These are phyloP conservation scores for Sarocladiaceae sp. DNA, from an alignment of 2,329 filamentous ascomycete genomes.

Conservation along the genomic window DNA sequence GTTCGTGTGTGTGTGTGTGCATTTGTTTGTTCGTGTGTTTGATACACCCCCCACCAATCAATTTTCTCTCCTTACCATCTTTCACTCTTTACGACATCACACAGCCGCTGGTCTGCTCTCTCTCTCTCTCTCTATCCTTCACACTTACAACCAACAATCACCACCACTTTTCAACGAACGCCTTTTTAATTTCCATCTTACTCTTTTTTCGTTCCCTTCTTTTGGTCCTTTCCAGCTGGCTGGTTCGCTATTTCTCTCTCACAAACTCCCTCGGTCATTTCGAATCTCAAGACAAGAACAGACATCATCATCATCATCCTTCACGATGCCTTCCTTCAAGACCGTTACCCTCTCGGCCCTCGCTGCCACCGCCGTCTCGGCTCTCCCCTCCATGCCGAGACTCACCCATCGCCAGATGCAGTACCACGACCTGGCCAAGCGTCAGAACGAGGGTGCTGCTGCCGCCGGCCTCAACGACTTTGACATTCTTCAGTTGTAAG, in stretches of 20 bases:
- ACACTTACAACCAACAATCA: not conserved
- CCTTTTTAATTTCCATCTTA: slow-evolving; percentile 9
- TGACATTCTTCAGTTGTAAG: slow-evolving; percentile 55
- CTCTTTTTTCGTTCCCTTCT: slow-evolving; percentile 6
- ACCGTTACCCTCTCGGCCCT: slow-evolving; percentile 37
- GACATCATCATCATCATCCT: slow-evolving; percentile 6
- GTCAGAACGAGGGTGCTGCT: slow-evolving; percentile 42
- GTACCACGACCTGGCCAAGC: slow-evolving; percentile 41
- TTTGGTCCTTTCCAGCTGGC: slow-evolving; percentile 10
- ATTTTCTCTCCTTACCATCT: not conserved
- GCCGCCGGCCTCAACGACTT: slow-evolving; percentile 43
- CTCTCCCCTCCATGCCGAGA: slow-evolving; percentile 38
- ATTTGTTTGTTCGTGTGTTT: slow-evolving; percentile 1
- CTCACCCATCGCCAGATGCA: slow-evolving; percentile 37
- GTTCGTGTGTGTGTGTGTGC: slow-evolving; percentile 4
- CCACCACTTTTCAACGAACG: slow-evolving; percentile 5
- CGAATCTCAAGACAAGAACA: not conserved
- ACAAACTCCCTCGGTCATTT: slow-evolving; percentile 1
- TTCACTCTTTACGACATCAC: not conserved
- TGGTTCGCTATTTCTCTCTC: slow-evolving; percentile 3
- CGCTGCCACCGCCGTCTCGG: slow-evolving; percentile 34
- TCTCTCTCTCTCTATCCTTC: not conserved
- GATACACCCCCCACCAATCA: slow-evolving; percentile 4
- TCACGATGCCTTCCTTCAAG: slow-evolving; percentile 33
- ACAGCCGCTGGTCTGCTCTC: not conserved